Percentiles rank a stretch among this genome's conserved stretches.
Evolutionary conservation across 2,329 filamentous ascomycete genomes (phyloP).

Genomic region (Alternaria sp.): DNA sequence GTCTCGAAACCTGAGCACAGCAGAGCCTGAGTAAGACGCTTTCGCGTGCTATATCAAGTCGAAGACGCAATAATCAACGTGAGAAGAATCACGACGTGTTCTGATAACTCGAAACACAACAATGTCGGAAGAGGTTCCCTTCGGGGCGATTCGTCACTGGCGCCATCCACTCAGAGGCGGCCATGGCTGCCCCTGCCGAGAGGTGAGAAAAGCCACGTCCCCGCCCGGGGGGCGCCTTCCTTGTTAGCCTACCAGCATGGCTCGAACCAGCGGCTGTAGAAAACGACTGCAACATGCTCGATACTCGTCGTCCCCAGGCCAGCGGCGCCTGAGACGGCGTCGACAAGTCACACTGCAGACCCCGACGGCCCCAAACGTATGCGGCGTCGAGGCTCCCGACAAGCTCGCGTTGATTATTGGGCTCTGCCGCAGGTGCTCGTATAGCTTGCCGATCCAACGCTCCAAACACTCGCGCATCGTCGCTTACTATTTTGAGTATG

Average conservation of each 20-base stretch:
- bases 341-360: not conserved
- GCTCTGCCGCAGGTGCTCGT: conserved; percentile 19
- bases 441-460: conserved; percentile 33
- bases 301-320: not conserved
- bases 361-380: too few species aligned
- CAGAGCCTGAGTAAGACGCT: not conserved
- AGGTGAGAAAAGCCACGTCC: conserved; percentile 2
- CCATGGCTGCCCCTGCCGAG: conserved; percentile 1
- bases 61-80: not conserved
- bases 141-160: not conserved
- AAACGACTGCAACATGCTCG: not conserved
- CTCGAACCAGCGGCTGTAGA: conserved; percentile 1
- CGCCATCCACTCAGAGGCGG: not conserved
- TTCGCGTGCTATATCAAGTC: not conserved
- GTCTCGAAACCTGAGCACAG: not conserved
- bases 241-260: conserved; percentile 9
- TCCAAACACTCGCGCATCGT: conserved; percentile 37
- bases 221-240: conserved; percentile 1
- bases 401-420: not conserved
- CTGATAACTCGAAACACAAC: conserved; percentile 16
- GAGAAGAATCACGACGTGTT: not conserved
- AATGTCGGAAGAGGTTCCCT: not conserved
- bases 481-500: conserved; percentile 39
- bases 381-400: not conserved
- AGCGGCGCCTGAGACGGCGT: not conserved